These are phyloP conservation scores for Castanea crenata DNA, from an alignment of 306 rosid genomes.

Conservation along the genomic window DNA sequence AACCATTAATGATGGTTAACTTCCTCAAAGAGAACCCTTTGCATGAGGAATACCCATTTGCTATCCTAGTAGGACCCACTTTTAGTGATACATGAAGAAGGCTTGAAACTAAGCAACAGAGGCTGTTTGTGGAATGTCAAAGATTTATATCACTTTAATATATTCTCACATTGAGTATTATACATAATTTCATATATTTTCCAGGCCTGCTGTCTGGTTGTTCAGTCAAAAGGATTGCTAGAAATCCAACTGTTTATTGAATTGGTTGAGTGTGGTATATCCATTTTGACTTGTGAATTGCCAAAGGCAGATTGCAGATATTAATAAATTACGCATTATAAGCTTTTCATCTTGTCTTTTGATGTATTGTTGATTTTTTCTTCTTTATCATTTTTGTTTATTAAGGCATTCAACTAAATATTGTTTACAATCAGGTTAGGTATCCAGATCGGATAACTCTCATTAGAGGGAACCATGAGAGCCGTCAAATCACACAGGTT, in stretches of 20 bases:
- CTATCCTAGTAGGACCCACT: not conserved
- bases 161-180: not conserved
- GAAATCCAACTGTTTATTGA: not conserved
- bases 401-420: conserved; percentile 21
- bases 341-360: not conserved
- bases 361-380: conserved; percentile 4
- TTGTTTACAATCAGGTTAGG: conserved; percentile 67
- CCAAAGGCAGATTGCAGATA: not conserved
- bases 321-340: not conserved
- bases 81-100: not conserved
- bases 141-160: not conserved
- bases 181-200: not conserved
- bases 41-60: not conserved
- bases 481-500: conserved; percentile 99
- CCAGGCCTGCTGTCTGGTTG: not conserved
- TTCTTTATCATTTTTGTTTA: conserved; percentile 6
- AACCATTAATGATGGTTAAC: not conserved
- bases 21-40: not conserved
- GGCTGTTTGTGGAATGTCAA: not conserved
- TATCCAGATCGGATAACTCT: conserved; percentile 99
- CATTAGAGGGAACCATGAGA: conserved; percentile 98
- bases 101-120: not conserved
- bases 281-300: not conserved
- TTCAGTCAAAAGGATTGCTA: not conserved
- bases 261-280: not conserved